Base-by-base conservation (phyloP, 129 eudicot genomes). In the Artemisia argyi region DNA sequence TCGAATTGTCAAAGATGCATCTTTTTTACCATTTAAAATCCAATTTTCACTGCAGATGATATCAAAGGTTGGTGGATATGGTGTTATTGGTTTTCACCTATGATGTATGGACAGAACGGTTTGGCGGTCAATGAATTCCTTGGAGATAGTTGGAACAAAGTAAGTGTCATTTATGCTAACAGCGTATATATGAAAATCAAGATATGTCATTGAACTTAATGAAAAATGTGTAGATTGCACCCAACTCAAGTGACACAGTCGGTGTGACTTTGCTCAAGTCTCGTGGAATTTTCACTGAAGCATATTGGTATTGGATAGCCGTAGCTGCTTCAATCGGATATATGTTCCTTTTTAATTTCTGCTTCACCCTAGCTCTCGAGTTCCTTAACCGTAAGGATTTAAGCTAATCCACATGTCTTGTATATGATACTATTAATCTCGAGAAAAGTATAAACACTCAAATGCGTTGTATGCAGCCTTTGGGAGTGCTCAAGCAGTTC, bases 1-100 rank as follows among this genome's bases (percentile, higher is more conserved):
- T 39, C 46, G 2, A 39, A 39, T 39, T 39, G 46, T 35, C 42
- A 6, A 28, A 12, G 62, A 35, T 42, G 7, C 22, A 2, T 47
- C 19, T 13, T 11, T 15, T 46, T 39, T n/a, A 72, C 73, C 13
- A 49, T 35, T 39, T 1, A 0, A 65, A n/a, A 42, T 54, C 39
- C 47, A 65, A 65, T 76, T 65, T 59, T 22, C 81, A 3, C 32
- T 30, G 8, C 85, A 94, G 98, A 90, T 51, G 84, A 84, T 58
- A 81, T 94, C 19, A 80, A 77, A 69, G 74, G 65, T 18, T 94
- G 98, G 98, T 90, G 92, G 96, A 59, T 84, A 61, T 94, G 98
- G 98, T 93, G 97, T 61, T 94, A 90, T 48, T 94, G 97, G 97
- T 64, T 87, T 69, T 94, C 98, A 11, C 98, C 98, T 24, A 55